Conservation (phyloP, 2,329 filamentous ascomycete genomes). For the Hypocreales sp. region DNA sequence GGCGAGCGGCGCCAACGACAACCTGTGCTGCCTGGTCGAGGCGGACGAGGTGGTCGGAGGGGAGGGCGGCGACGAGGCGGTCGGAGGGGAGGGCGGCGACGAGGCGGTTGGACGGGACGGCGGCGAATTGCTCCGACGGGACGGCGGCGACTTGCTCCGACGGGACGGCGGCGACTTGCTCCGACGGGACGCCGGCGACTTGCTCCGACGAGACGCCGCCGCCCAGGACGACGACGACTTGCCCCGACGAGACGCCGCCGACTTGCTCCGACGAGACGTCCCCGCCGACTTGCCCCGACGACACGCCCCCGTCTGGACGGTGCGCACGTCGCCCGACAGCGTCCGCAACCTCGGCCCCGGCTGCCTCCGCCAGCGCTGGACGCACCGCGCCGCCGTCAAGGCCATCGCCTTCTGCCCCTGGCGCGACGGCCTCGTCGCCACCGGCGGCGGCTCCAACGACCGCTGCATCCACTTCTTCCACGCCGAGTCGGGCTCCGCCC, state of each 20-base stretch:
- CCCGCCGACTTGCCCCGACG: no score
- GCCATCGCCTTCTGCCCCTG: conserved; percentile 95
- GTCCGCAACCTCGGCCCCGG: conserved; percentile 35
- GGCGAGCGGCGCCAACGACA: conserved; percentile 86
- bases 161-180: neutral
- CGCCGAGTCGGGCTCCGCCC: conserved; percentile 61
- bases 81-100: conserved; percentile 26
- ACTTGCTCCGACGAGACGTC: no score
- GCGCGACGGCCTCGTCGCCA: conserved; percentile 75
- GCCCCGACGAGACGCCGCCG: neutral
- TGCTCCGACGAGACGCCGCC: no score
- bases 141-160: conserved; percentile 38
- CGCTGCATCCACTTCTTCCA: conserved; percentile 95
- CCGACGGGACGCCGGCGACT: no score
- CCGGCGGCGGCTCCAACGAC: conserved; percentile 86
- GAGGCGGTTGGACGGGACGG: conserved; percentile 34
- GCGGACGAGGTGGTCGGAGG: conserved; percentile 36
- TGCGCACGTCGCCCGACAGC: conserved; percentile 7
- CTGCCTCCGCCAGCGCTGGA: conserved; percentile 55
- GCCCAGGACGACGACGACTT: no score
- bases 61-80: conserved; percentile 43
- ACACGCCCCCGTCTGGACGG: no score
- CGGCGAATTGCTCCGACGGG: no score
- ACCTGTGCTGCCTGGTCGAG: conserved; percentile 71
- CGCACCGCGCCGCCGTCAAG: conserved; percentile 80